phyloP scores from a whole-genome alignment of 163 green algal genomes.

The Scenedesmus sp. region DNA sequence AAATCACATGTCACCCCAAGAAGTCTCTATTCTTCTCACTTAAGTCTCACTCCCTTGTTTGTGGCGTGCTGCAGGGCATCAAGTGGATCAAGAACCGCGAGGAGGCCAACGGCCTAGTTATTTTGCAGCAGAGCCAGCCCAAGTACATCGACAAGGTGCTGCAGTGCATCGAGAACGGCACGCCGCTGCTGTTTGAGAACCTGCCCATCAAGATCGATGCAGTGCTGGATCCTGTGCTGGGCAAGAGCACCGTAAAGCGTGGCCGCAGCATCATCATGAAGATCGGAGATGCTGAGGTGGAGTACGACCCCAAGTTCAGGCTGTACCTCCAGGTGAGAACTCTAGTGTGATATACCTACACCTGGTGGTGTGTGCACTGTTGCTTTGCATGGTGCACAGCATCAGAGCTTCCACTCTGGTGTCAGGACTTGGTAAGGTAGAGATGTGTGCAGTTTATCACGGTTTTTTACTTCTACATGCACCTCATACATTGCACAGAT shows the following conservation, averaged over 20 bases:
- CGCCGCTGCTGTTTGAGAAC: constrained; percentile 93
- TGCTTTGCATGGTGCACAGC: neutral
- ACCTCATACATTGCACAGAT: neutral
- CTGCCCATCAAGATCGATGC: constrained; percentile 91
- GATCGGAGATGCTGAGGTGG: constrained; percentile 88
- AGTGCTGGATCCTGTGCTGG: constrained; percentile 91
- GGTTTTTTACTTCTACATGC: neutral
- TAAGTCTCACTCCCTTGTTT: neutral
- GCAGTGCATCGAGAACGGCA: constrained; percentile 66
- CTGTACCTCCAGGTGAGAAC: constrained; percentile 46
- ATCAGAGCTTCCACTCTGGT: neutral
- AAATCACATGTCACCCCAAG: no score
- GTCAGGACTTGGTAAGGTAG: no score
- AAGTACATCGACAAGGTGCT: constrained; percentile 92
- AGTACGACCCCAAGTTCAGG: constrained; percentile 69
- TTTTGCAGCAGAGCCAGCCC: constrained; percentile 89
- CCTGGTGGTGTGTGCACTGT: neutral
- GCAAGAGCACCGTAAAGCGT: constrained; percentile 83
- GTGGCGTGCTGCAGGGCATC: constrained; percentile 71
- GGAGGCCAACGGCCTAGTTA: constrained; percentile 78
- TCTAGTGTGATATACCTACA: neutral
- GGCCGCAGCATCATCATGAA: constrained; percentile 87
- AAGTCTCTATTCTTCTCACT: neutral
- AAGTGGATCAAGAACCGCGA: constrained; percentile 90
- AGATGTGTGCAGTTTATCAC: no score